Evolutionary conservation across 305 asterid species (phyloP).

Genomic region (Solanum hybrid): DNA sequence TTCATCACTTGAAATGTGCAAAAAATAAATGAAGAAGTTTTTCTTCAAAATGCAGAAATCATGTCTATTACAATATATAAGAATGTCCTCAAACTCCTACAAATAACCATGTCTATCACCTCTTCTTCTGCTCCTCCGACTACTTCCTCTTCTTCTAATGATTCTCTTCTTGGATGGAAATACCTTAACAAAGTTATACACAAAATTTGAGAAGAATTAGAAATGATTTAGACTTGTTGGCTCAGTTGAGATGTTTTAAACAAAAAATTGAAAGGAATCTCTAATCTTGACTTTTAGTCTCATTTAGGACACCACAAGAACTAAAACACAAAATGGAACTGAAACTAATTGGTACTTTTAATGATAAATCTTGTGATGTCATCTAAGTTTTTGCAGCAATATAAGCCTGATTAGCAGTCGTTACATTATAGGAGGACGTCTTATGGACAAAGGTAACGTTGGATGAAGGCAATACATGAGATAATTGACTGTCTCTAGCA

Average conservation of each 20-base stretch:
- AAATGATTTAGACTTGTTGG: background rate
- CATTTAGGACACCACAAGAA: background rate
- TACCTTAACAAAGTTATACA: too few relatives aligned
- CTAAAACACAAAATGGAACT: background rate
- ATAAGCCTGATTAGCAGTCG: background rate
- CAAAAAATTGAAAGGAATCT: background rate
- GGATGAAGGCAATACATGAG: background rate
- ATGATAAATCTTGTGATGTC: background rate
- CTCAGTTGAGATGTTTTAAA: too few relatives aligned
- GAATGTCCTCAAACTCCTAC: too few relatives aligned
- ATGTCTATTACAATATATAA: too few relatives aligned
- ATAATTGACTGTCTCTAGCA: background rate
- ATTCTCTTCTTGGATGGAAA: too few relatives aligned
- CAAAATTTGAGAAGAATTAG: background rate
- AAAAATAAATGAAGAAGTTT: too few relatives aligned
- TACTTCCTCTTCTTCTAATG: too few relatives aligned
- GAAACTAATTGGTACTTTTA: background rate
- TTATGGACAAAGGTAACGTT: too few relatives aligned
- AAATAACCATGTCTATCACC: too few relatives aligned
- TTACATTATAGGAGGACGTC: background rate
- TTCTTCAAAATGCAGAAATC: too few relatives aligned
- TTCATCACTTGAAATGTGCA: too few relatives aligned
- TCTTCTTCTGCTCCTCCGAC: too few relatives aligned
- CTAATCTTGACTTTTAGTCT: background rate
- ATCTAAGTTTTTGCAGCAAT: background rate